phyloP scores from a whole-genome alignment of 108 stramenopile species.

The Chaetoceros tenuissimus region DNA sequence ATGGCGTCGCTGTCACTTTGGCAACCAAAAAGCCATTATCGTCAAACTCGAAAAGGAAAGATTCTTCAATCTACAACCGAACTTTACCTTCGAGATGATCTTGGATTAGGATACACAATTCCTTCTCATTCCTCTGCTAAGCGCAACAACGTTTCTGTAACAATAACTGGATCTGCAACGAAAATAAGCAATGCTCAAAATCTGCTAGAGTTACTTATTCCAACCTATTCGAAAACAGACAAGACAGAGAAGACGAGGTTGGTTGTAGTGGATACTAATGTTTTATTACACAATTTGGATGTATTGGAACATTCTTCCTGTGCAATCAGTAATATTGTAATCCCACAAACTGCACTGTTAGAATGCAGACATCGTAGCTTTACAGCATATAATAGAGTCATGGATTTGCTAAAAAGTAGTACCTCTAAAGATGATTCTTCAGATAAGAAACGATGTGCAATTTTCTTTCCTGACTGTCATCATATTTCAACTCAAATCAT shows the following conservation, averaged over 20 bases:
- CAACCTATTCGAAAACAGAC: slow-evolving; percentile 6
- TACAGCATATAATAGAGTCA: slow-evolving; percentile 63
- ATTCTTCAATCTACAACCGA: slow-evolving; percentile 68
- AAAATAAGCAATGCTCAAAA: slow-evolving; percentile 39
- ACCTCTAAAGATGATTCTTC: slow-evolving; percentile 13
- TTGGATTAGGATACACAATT: slow-evolving; percentile 61
- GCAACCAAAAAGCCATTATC: slow-evolving; percentile 10
- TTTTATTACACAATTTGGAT: slow-evolving; percentile 79
- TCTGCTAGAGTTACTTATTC: slow-evolving; percentile 18
- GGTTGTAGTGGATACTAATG: slow-evolving; percentile 75
- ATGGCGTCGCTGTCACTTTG: neutral
- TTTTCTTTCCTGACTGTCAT: slow-evolving; percentile 77
- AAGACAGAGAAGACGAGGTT: slow-evolving; percentile 18
- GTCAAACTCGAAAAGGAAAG: slow-evolving; percentile 61
- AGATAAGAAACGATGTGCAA: slow-evolving; percentile 21
- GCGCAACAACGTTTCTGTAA: slow-evolving; percentile 12
- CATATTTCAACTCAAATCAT: slow-evolving; percentile 56
- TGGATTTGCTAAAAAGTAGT: slow-evolving; percentile 49
- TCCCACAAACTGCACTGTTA: slow-evolving; percentile 70
- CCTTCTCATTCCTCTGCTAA: slow-evolving; percentile 11
- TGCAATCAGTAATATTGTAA: slow-evolving; percentile 65
- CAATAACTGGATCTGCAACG: slow-evolving; percentile 8
- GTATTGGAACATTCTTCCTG: slow-evolving; percentile 46
- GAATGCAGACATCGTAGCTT: slow-evolving; percentile 68
- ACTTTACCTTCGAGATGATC: slow-evolving; percentile 77